phyloP scores from a whole-genome alignment of 2,329 filamentous ascomycete genomes.

The Cadophora sp. region DNA sequence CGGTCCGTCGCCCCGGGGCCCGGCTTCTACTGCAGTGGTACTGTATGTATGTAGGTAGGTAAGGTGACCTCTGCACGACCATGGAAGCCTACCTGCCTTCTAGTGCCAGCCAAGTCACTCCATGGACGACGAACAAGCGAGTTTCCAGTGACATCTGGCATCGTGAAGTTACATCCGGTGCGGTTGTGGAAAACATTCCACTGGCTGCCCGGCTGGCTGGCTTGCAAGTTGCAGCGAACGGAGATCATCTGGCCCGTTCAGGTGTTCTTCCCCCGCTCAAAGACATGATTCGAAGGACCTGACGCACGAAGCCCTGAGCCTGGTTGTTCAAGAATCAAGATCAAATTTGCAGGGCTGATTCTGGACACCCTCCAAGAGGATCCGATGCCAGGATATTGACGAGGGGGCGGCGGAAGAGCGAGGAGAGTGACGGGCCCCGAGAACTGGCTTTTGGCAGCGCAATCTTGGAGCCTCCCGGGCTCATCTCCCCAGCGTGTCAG shows the following conservation, averaged over 20 bases:
- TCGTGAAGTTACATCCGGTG: slow-evolving; percentile 20
- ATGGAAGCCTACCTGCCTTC: slow-evolving; percentile 8
- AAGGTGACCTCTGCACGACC: slow-evolving; percentile 7
- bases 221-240: slow-evolving; percentile 5
- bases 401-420: slow-evolving; percentile 13
- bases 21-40: neutral
- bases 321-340: neutral
- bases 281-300: slow-evolving; percentile 18
- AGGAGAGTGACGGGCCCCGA: neutral
- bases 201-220: slow-evolving; percentile 1
- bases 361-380: slow-evolving; percentile 22
- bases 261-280: slow-evolving; percentile 13
- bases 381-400: slow-evolving; percentile 34
- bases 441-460: slow-evolving; percentile 11
- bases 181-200: neutral
- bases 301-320: slow-evolving; percentile 21
- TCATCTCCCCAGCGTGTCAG: slow-evolving; percentile 28
- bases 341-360: slow-evolving; percentile 20
- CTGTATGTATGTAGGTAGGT: too few relatives aligned
- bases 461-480: slow-evolving; percentile 18
- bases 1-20: slow-evolving; percentile 21
- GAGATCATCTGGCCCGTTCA: slow-evolving; percentile 17
- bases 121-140: neutral
- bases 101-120: neutral
- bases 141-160: slow-evolving; percentile 20